Conservation (phyloP, 257 asterid species). For the Ligustrum vulgare region DNA sequence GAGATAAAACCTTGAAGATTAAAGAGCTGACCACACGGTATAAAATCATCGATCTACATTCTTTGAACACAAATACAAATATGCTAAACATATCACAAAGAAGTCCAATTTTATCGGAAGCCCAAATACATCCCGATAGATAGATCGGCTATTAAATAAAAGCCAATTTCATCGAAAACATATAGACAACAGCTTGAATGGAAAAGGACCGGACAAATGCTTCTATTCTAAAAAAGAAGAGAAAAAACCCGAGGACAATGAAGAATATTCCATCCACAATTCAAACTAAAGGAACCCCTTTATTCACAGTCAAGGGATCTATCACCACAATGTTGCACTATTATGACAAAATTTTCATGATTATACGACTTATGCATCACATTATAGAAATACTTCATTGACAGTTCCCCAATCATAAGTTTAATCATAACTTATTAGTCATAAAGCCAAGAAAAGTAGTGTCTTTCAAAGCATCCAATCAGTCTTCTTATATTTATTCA, state of each 20-base stretch:
- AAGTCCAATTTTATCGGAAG: neutral
- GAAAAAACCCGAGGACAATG: neutral
- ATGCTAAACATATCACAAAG: neutral
- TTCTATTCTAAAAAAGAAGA: neutral
- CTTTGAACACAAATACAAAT: neutral
- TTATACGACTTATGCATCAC: neutral
- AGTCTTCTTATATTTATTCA: neutral
- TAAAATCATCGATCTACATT: neutral
- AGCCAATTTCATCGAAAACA: neutral
- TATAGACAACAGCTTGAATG: neutral
- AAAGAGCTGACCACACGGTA: conserved; percentile 25
- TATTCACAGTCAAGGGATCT: neutral
- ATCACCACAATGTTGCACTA: neutral
- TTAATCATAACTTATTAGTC: neutral
- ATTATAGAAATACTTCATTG: neutral
- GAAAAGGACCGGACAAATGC: neutral
- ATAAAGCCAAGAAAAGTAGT: neutral
- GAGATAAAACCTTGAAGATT: conserved; percentile 5
- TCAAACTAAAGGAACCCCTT: neutral
- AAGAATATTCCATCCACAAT: neutral
- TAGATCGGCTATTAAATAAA: neutral
- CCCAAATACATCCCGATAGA: neutral
- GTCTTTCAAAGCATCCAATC: neutral
- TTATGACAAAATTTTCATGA: neutral
- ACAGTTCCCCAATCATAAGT: neutral